Base-by-base conservation (phyloP, 768 basidiomycete genomes). In the Vishniacozyma victoriae region DNA sequence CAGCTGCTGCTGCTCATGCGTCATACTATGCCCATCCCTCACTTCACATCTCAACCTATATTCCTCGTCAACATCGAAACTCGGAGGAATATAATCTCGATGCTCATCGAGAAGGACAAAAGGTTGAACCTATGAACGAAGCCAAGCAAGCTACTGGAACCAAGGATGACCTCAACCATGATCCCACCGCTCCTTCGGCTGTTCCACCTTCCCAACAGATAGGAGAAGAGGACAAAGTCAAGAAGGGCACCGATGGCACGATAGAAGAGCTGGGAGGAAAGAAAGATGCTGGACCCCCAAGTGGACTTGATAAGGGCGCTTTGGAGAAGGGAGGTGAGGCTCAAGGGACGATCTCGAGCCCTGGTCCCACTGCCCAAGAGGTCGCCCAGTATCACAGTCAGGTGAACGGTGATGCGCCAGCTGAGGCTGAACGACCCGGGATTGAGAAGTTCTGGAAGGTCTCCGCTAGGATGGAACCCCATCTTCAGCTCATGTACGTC, bases 401-500 rank as follows among this genome's bases (percentile, higher is more conserved):
- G 27, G 23, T 14, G 4, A 12, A 36, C 15, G 35, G 12, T 14
- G 15, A 27, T 23, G 43, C 25, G n/a, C n/a, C 23, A 3, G 41
- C 22, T 2, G 18, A 50, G 22, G 44, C 19, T 12, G 52, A 38
- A 15, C 40, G 39, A 35, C 55, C 50, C 6, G 54, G 44, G 5
- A 24, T 54, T 23, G 37, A 27, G 31, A 48, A 46, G 41, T 43
- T 42, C 26, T 46, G 45, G 46, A 52, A 54, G 18, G 55, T 44
- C 0, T 31, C 12, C n/a, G 47, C 55, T 39, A 52, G 80, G 35
- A 92, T 87, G 85, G 73, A 82, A 18, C 90, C 90, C 7, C 79
- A 85, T 71, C 77, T 95, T 22, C 69, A 84, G 77, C 80, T 92
- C 62, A 91, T 93, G 70, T 71, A 43, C 60, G 69, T 61, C 6